Evolutionary conservation across 345 rosid genomes (phyloP).

Genomic region (Mercurialis annua): DNA sequence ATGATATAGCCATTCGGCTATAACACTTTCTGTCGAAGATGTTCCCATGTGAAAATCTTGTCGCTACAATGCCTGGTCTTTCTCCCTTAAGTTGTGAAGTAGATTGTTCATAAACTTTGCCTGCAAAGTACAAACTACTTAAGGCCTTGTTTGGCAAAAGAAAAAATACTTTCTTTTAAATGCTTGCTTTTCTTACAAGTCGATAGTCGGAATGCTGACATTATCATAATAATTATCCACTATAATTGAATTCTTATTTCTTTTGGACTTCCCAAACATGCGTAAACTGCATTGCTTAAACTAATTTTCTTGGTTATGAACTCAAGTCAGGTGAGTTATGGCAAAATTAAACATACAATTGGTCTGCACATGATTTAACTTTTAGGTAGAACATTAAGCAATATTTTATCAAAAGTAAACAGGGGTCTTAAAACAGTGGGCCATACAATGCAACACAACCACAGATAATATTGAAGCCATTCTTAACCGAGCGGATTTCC

Average conservation of each 20-base stretch:
- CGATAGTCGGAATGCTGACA: not conserved
- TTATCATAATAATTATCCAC: no score
- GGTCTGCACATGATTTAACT: not conserved
- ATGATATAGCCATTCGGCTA: slow-evolving; percentile 27
- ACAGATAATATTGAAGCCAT: not conserved
- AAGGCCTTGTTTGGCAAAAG: slow-evolving; percentile 9
- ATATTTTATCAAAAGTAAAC: not conserved
- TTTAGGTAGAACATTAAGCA: no score
- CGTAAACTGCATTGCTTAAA: no score
- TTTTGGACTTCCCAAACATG: not conserved
- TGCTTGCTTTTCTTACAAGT: not conserved
- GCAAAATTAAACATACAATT: not conserved
- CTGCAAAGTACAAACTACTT: no score
- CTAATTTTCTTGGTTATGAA: not conserved
- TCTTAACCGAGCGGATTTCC: slow-evolving; percentile 22
- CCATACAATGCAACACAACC: not conserved
- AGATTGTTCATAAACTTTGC: slow-evolving; percentile 34
- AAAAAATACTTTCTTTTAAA: no score
- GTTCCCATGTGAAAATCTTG: slow-evolving; percentile 28
- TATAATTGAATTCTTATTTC: no score
- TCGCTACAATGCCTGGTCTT: slow-evolving; percentile 22
- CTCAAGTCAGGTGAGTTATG: not conserved
- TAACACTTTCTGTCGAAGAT: slow-evolving; percentile 24
- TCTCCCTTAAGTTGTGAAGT: slow-evolving; percentile 24
- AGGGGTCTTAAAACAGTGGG: not conserved